Evolutionary conservation across 2,329 filamentous ascomycete species (phyloP), one percentile per base, ranked within the genome.

Genomic region (Colletotrichum spinosum): DNA sequence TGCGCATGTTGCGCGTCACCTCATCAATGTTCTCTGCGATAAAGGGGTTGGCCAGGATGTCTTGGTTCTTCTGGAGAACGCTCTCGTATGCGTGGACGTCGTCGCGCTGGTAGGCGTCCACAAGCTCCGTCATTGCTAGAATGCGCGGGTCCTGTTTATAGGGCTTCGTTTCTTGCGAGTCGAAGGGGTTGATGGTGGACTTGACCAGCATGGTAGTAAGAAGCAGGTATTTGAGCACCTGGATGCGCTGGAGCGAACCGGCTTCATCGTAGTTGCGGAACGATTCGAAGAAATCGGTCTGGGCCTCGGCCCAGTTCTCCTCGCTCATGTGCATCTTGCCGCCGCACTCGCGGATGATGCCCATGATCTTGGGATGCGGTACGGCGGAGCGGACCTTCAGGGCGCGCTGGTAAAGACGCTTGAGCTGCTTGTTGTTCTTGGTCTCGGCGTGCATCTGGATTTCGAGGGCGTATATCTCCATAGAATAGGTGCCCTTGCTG

Each of bases 311-410:
- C 96, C 96, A 99, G 77, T 98, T 98, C 81, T 98, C 96, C 84
- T 99, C 96, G 77, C 92, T 96, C 96, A 99, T 98, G 82, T 98
- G 94, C 96, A 99, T 99, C 84, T 99, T 99, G 72, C 96, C 96
- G 73, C 96, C 96, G 76, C 96, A 99, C 81, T 99, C 96, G 59
- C 95, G 91, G 75, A 99, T 99, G 77, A 99, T 95, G 55, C 96
- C 96, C 93, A 98, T 97, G 77, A 99, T 97, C 81, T 97, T 97
- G 65, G 96, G 96, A 80, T 99, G 96, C 44, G 96, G 95, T 11
- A 99, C 96, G 0, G 96, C 96, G n/a, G 96, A 98, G 68, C 93
- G 91, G 59, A 99, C 95, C 69, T 92, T 92, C 54, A 99, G 86
- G 6, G 96, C 96, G 67, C 92, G 91, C 77, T 97, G 92, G 78